Evolutionary conservation across 495 filamentous ascomycete genomes (phyloP).

Genomic region (Aspergillus ellipticus): DNA sequence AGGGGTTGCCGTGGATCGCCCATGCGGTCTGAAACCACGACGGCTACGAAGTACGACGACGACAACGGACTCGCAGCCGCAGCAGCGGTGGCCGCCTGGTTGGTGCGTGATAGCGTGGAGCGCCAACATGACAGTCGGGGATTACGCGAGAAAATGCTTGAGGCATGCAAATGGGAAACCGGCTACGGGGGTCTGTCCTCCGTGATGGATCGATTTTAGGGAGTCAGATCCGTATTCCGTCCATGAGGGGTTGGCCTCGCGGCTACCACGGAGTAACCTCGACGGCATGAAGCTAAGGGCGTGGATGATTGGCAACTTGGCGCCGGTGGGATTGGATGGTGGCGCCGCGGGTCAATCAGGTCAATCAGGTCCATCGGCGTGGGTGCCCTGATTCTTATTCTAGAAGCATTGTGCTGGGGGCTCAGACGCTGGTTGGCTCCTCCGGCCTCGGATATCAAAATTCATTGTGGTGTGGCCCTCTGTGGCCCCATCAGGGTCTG

Average conservation of each 20-base stretch:
- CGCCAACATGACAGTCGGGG: neutral
- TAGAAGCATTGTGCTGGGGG: neutral
- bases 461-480: neutral
- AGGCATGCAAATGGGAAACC: too few relatives aligned
- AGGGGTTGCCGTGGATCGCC: conserved; percentile 2
- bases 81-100: too few relatives aligned
- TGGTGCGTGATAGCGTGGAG: neutral
- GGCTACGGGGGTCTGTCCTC: conserved; percentile 8
- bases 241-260: too few relatives aligned
- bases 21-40: neutral
- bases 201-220: neutral
- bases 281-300: neutral
- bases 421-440: too few relatives aligned
- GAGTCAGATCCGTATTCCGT: neutral
- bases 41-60: neutral
- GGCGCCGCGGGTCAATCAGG: neutral
- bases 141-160: conserved; percentile 6
- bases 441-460: too few relatives aligned
- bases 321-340: neutral
- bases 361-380: neutral
- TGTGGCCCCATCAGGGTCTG: conserved; percentile 5
- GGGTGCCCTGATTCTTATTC: neutral
- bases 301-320: neutral
- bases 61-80: too few relatives aligned
- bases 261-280: neutral